phyloP scores from a whole-genome alignment of 352 stramenopile genomes.

The Sclerospora graminicola region DNA sequence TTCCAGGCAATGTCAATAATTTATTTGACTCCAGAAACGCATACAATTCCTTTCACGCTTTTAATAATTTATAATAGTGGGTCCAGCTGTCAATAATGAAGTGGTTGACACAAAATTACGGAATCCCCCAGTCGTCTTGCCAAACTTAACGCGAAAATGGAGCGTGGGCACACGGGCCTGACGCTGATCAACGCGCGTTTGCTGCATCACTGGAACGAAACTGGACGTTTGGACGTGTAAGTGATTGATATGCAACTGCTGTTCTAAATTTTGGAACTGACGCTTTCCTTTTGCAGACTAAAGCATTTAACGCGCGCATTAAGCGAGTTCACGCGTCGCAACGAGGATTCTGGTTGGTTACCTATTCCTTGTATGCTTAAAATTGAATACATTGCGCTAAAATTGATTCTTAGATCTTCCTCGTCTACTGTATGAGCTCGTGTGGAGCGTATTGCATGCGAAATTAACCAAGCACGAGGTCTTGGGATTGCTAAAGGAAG shows the following conservation, averaged over 20 bases:
- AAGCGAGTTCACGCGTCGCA: constrained; percentile 17
- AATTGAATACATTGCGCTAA: too few species aligned
- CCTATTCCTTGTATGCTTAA: not conserved
- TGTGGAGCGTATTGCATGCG: constrained; percentile 59
- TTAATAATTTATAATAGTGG: not conserved
- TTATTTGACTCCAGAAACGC: too few species aligned
- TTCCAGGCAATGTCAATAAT: too few species aligned
- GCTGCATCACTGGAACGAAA: constrained; percentile 57
- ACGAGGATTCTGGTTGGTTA: constrained; percentile 20
- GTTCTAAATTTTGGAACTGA: not conserved
- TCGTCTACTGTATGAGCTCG: constrained; percentile 64
- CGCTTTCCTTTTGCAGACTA: constrained; percentile 15
- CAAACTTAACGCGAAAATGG: constrained; percentile 10
- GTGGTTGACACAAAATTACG: not conserved
- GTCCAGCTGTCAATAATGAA: not conserved
- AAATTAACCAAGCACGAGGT: constrained; percentile 68
- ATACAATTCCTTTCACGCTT: too few species aligned
- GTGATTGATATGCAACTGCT: constrained; percentile 14
- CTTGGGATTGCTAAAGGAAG: constrained; percentile 58
- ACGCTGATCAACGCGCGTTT: constrained; percentile 42
- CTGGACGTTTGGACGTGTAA: constrained; percentile 44
- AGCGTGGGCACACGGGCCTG: constrained; percentile 14
- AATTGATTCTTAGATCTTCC: constrained; percentile 27
- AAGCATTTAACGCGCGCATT: constrained; percentile 30
- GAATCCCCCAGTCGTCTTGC: too few species aligned